Percentiles rank a stretch among this genome's conserved stretches.
Evolutionary conservation across 495 filamentous ascomycete genomes (phyloP).

Genomic region (Penicillium psychrofluorescens): DNA sequence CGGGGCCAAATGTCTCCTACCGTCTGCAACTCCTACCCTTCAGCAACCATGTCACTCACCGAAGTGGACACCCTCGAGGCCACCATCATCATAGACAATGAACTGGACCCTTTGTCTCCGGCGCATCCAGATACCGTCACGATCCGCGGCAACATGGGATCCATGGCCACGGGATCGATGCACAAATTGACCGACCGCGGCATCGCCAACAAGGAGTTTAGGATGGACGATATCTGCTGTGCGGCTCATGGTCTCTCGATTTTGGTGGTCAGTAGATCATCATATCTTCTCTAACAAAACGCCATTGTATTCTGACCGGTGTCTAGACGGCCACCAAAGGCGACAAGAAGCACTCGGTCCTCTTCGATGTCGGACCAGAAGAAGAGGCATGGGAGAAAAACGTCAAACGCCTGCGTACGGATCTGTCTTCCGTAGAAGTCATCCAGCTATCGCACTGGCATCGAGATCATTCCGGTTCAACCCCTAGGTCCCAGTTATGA

Average conservation of each 20-base stretch:
- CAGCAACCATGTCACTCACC: conserved; percentile 12
- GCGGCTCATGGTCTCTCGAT: conserved; percentile 54
- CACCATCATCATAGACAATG: conserved; percentile 48
- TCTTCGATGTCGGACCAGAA: conserved; percentile 56
- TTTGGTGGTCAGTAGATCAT: conserved; percentile 33
- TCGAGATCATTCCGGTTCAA: conserved; percentile 48
- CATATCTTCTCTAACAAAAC: too few species aligned
- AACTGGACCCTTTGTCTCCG: conserved; percentile 50
- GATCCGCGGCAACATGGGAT: conserved; percentile 32
- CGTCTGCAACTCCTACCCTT: neutral
- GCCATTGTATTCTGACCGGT: too few species aligned
- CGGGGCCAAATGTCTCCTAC: neutral
- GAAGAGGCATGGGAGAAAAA: conserved; percentile 51
- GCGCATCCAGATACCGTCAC: conserved; percentile 42
- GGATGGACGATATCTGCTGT: conserved; percentile 53
- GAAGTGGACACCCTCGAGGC: conserved; percentile 44
- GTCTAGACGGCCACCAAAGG: conserved; percentile 46
- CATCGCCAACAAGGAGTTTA: conserved; percentile 36
- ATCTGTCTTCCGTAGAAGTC: conserved; percentile 59
- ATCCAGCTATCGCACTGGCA: conserved; percentile 72
- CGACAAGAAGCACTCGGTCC: conserved; percentile 41
- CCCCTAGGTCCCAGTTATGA: neutral
- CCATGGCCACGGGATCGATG: conserved; percentile 23
- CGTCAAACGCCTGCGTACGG: conserved; percentile 38
- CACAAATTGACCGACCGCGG: conserved; percentile 31